Percentiles rank a stretch among this genome's conserved stretches.
phyloP scores from a whole-genome alignment of 2,329 filamentous ascomycete genomes.

The Leptographium flavum region DNA sequence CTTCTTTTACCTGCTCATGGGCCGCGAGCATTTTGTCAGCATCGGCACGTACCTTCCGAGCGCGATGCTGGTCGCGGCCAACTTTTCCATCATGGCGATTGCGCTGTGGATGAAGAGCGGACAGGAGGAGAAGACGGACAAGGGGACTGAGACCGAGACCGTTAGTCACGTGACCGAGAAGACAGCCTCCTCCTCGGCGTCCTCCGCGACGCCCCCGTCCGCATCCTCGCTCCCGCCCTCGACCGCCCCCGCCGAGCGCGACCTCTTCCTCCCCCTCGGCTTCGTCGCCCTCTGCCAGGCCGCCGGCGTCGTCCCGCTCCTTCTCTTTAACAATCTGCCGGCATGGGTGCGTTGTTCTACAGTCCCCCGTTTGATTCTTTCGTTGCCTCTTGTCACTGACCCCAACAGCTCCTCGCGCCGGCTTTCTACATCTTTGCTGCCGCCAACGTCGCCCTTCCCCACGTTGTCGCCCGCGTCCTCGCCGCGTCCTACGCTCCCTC shows the following conservation, averaged over 20 bases:
- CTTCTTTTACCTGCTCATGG: constrained; percentile 96
- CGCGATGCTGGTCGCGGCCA: constrained; percentile 91
- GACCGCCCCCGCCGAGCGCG: constrained; percentile 36
- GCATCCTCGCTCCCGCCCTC: constrained; percentile 17
- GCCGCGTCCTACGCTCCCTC: constrained; percentile 37
- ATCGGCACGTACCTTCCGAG: constrained; percentile 95
- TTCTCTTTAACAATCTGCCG: constrained; percentile 66
- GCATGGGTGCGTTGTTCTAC: constrained; percentile 37
- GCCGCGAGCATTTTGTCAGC: constrained; percentile 84
- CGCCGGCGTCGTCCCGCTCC: constrained; percentile 66
- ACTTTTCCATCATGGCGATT: constrained; percentile 92
- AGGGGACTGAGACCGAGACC: constrained; percentile 11
- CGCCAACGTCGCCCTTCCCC: constrained; percentile 41
- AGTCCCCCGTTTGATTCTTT: neutral
- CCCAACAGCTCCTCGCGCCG: constrained; percentile 38
- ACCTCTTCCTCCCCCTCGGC: constrained; percentile 58
- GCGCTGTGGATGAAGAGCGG: constrained; percentile 88
- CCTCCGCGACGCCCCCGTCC: constrained; percentile 1
- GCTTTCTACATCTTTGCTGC: constrained; percentile 44
- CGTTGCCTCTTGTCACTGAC: neutral
- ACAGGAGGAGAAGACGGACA: constrained; percentile 23
- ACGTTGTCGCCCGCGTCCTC: constrained; percentile 40
- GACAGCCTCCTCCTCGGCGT: constrained; percentile 9
- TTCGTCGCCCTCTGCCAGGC: constrained; percentile 63
- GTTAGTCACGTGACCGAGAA: constrained; percentile 11